phyloP scores from a whole-genome alignment of 2,329 filamentous ascomycete species.

The Coniochaeta sp. region DNA sequence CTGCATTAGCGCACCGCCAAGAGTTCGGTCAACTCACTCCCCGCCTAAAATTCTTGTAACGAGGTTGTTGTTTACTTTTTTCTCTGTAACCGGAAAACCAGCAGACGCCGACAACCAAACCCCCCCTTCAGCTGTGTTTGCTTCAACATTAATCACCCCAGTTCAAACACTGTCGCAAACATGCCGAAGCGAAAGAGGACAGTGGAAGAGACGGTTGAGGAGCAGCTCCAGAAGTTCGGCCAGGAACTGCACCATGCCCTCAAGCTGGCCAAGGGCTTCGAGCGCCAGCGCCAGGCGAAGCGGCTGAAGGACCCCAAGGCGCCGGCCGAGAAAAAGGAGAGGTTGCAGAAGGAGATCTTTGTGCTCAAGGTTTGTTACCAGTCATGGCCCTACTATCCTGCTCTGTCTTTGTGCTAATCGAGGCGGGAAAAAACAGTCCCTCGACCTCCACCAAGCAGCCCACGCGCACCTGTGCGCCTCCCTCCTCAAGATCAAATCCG shows the following conservation, averaged over 20 bases:
- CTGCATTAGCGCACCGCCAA: slow-evolving; percentile 6
- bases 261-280: slow-evolving; percentile 67
- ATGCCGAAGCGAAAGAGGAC: slow-evolving; percentile 55
- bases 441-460: slow-evolving; percentile 51
- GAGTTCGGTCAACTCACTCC: background rate
- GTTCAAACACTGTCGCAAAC: slow-evolving; percentile 1
- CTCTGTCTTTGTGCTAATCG: background rate
- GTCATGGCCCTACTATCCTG: no score
- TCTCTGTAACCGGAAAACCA: slow-evolving; percentile 1
- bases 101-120: background rate
- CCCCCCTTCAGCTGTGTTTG: no score
- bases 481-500: slow-evolving; percentile 44
- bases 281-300: slow-evolving; percentile 69
- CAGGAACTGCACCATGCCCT: slow-evolving; percentile 60
- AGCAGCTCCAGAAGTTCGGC: slow-evolving; percentile 46
- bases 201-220: slow-evolving; percentile 35
- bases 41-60: slow-evolving; percentile 9
- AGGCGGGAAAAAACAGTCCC: slow-evolving; percentile 39
- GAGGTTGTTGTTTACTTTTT: background rate
- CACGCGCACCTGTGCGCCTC: slow-evolving; percentile 48
- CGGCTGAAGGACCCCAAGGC: slow-evolving; percentile 41
- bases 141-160: no score
- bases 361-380: slow-evolving; percentile 43
- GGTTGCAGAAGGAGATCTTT: slow-evolving; percentile 55
- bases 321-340: slow-evolving; percentile 41